Base-by-base conservation (phyloP, 306 rosid genomes). In the Rosa rugosa region DNA sequence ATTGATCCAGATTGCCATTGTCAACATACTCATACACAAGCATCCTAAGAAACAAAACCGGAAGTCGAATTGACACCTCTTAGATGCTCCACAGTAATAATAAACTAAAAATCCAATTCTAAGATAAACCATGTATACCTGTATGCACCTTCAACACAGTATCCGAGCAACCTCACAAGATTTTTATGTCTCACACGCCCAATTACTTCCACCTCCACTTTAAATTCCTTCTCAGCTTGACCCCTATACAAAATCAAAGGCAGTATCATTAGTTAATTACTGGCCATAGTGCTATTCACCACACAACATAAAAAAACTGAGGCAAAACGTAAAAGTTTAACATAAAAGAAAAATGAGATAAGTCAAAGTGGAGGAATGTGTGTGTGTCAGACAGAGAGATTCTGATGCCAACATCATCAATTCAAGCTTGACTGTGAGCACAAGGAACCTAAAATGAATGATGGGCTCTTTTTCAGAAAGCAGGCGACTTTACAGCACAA, bases 121-220 rank as follows among this genome's bases (percentile, higher is more conserved):
- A 76, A 65, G 78, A 53, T 62, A 31, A 75, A 69, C 22, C 22
- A 69, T 25, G 18, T 75, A 59, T 82, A 95, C 99, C 99, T 93
- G 84, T 96, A 93, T 70, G 96, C 99, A 75, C 99, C 99, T 85
- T 93, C 99, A 82, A 91, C 99, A 84, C 99, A 96, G 81, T 96
- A 96, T 67, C 99, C 99, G 73, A 93, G 98, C 88, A 96, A 77
- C 79, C 99, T 89, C 70, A 96, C 98, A 63, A 96, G 98, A 90
- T 93, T 96, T 88, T 96, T 96, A 85, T 96, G 99, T 72, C 98
- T 87, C 73, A 96, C 99, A 8, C 99, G 97, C 62, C 98, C 99
- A 81, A 96, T 96, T 34, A 72, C 89, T 88, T 96, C 99, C 49
- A 96, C 99, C 89, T 96, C 99, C 25, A 83, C 98, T 83, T 90